Conservation (phyloP, 129 eudicot species). For the Pseudognaphalium luteoalbum region DNA sequence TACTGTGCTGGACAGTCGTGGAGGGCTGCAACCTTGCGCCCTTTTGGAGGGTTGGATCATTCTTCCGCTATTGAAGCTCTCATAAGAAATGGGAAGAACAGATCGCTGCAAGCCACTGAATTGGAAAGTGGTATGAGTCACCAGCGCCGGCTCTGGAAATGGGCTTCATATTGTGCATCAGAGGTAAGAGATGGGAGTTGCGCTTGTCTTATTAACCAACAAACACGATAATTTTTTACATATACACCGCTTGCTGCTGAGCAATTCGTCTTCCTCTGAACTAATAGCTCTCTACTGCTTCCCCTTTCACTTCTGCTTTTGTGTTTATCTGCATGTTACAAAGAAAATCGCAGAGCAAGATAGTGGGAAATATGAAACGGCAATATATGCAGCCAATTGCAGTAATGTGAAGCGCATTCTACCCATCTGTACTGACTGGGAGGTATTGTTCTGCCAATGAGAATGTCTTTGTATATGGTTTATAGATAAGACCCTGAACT, state of each 20-base stretch:
- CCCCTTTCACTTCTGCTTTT: not conserved
- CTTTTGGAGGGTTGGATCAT: conserved; percentile 74
- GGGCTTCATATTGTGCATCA: conserved; percentile 96
- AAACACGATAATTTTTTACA: not conserved
- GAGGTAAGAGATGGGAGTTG: conserved; percentile 55
- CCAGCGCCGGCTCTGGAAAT: conserved; percentile 92
- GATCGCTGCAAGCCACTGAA: conserved; percentile 88
- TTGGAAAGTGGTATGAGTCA: conserved; percentile 88
- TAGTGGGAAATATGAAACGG: conserved; percentile 87
- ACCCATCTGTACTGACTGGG: conserved; percentile 90
- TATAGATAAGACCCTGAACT: not conserved
- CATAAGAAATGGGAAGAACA: conserved; percentile 71
- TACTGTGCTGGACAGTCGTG: conserved; percentile 62
- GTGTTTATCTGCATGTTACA: conserved; percentile 18
- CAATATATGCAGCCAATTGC: conserved; percentile 82
- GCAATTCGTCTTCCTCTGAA: not conserved
- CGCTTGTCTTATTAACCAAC: not conserved
- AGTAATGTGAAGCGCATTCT: conserved; percentile 87
- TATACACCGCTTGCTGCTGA: not conserved
- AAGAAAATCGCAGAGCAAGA: conserved; percentile 95
- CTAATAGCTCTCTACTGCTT: not conserved
- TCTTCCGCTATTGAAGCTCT: conserved; percentile 73
- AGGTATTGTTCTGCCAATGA: conserved; percentile 49
- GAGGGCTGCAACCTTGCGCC: conserved; percentile 86
- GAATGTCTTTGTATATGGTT: not conserved